Percentiles rank a stretch among this genome's conserved stretches.
Evolutionary conservation across 1,284 basidiomycete genomes (phyloP).

Genomic region (Tilletiaria anomala): DNA sequence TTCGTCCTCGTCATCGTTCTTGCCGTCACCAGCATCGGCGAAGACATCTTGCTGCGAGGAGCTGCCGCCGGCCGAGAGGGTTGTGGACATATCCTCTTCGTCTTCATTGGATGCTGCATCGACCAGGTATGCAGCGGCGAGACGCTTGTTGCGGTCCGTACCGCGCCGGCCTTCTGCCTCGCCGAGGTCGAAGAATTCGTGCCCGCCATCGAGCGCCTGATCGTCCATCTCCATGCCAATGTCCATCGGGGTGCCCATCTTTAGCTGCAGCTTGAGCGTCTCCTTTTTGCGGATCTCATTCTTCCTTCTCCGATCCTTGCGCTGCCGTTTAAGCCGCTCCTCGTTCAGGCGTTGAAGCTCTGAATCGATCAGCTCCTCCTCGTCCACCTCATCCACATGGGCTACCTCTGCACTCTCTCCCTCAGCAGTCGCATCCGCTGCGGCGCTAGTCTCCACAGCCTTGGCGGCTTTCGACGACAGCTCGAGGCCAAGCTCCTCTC

Average conservation of each 20-base stretch:
- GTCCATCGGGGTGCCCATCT: slow-evolving; percentile 91
- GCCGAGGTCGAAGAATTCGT: slow-evolving; percentile 28
- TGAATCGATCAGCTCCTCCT: slow-evolving; percentile 49
- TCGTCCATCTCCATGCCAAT: slow-evolving; percentile 62
- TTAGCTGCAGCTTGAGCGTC: slow-evolving; percentile 86
- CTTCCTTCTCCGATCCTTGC: slow-evolving; percentile 61
- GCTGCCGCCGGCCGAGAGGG: slow-evolving; percentile 40
- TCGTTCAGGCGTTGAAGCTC: slow-evolving; percentile 72
- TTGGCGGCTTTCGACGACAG: slow-evolving; percentile 11
- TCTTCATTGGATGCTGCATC: slow-evolving; percentile 4
- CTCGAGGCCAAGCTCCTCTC: slow-evolving; percentile 52
- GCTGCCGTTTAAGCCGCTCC: slow-evolving; percentile 63
- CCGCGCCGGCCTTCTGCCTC: slow-evolving; percentile 8
- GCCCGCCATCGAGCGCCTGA: slow-evolving; percentile 21
- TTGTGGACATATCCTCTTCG: slow-evolving; percentile 7
- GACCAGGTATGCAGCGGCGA: slow-evolving; percentile 2
- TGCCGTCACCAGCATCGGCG: slow-evolving; percentile 38
- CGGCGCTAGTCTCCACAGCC: no score
- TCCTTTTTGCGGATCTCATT: slow-evolving; percentile 81
- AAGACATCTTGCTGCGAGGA: slow-evolving; percentile 8
- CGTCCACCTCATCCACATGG: slow-evolving; percentile 51
- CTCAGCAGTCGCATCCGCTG: slow-evolving; percentile 10
- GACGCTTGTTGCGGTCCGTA: background rate
- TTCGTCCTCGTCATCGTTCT: slow-evolving; percentile 42
- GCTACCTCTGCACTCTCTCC: slow-evolving; percentile 58